A percentile compares a stretch with the other conserved stretches of the same genome.
Conservation (phyloP, 2,329 filamentous ascomycete genomes). For the Colletotrichum limetticola region DNA sequence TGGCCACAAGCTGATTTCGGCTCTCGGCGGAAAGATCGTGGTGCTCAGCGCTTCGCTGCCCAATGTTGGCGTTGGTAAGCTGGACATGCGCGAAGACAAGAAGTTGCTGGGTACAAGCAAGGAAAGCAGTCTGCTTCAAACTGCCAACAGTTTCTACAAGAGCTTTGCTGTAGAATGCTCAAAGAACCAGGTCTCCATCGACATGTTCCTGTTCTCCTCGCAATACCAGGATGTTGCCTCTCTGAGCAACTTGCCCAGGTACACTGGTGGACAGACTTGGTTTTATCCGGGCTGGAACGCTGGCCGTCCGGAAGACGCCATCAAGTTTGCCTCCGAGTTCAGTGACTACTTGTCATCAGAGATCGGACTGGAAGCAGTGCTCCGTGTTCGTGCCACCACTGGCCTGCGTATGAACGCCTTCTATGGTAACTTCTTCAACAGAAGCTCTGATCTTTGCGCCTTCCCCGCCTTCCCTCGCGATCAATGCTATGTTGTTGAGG, state of each 20-base stretch:
- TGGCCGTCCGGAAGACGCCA: slow-evolving; percentile 90
- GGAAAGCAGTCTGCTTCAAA: slow-evolving; percentile 88
- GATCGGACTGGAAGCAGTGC: slow-evolving; percentile 94
- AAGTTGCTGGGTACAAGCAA: slow-evolving; percentile 94
- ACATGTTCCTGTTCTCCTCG: slow-evolving; percentile 97
- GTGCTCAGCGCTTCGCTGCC: slow-evolving; percentile 91
- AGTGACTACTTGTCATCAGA: slow-evolving; percentile 97
- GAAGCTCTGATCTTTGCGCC: slow-evolving; percentile 95
- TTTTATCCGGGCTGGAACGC: slow-evolving; percentile 99
- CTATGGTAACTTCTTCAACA: slow-evolving; percentile 99
- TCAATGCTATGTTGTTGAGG: slow-evolving; percentile 97
- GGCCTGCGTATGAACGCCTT: slow-evolving; percentile 97
- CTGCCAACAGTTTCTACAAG: slow-evolving; percentile 97
- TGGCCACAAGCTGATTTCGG: slow-evolving; percentile 94
- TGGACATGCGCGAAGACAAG: slow-evolving; percentile 96
- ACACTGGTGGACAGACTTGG: slow-evolving; percentile 97
- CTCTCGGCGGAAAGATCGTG: slow-evolving; percentile 93
- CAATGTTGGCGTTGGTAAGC: slow-evolving; percentile 88
- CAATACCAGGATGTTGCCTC: slow-evolving; percentile 98
- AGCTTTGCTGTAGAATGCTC: slow-evolving; percentile 98
- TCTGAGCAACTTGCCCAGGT: slow-evolving; percentile 92
- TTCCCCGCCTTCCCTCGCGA: slow-evolving; percentile 98
- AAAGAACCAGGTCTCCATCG: slow-evolving; percentile 97
- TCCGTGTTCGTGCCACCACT: slow-evolving; percentile 93
- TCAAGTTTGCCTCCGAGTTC: slow-evolving; percentile 97